Evolutionary conservation across 306 rosid genomes (phyloP).

Genomic region (Casuarina cunninghamiana): DNA sequence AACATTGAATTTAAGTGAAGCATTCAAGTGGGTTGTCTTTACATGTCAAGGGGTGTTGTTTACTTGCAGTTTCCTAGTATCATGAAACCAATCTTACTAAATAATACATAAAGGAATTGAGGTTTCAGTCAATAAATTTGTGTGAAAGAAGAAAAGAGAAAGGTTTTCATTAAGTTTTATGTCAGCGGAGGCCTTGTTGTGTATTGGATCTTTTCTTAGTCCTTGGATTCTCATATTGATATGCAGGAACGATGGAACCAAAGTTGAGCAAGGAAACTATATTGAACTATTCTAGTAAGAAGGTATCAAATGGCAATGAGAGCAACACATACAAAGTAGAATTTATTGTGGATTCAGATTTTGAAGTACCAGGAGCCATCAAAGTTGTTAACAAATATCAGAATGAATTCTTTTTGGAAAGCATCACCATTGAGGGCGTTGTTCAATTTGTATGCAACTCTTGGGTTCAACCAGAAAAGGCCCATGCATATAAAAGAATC

Average conservation of each 20-base stretch:
- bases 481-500: constrained; percentile 21
- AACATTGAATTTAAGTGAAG: no score
- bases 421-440: constrained; percentile 25
- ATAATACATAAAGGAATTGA: neutral
- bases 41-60: no score
- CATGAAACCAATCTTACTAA: no score
- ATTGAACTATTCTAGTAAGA: constrained; percentile 27
- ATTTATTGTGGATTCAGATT: constrained; percentile 44
- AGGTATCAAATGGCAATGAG: neutral
- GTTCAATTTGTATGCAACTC: constrained; percentile 45
- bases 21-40: no score
- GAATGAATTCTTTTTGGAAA: constrained; percentile 42
- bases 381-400: constrained; percentile 24
- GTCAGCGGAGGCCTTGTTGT: neutral
- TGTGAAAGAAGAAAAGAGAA: neutral
- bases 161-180: neutral
- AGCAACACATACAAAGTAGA: constrained; percentile 21
- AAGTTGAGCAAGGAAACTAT: constrained; percentile 39
- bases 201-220: neutral
- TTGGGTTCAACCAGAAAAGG: constrained; percentile 41
- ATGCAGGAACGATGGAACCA: constrained; percentile 34
- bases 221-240: neutral
- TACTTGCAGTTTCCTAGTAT: no score
- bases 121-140: neutral
- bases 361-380: constrained; percentile 51